Percentiles rank a stretch among this genome's conserved stretches.
Conservation (phyloP, 108 stramenopile species). For the Conticribra guillardii region DNA sequence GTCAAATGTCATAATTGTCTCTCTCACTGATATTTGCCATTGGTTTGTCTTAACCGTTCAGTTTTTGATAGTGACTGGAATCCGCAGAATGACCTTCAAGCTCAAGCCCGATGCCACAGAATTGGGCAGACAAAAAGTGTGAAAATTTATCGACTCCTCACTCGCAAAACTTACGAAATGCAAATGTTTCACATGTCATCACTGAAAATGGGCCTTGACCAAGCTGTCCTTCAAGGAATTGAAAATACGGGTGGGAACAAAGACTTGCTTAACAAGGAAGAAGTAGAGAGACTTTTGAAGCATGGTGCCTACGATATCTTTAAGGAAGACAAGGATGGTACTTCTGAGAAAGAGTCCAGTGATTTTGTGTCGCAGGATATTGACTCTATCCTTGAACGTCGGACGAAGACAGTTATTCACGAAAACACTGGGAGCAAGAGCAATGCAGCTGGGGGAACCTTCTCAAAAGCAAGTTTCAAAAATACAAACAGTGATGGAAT, state of each 20-base stretch:
- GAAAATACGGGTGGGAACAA: slow-evolving; percentile 61
- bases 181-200: slow-evolving; percentile 96
- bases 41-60: no score
- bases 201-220: slow-evolving; percentile 98
- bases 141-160: slow-evolving; percentile 90
- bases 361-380: slow-evolving; percentile 85
- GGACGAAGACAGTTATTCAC: slow-evolving; percentile 78
- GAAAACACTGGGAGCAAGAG: slow-evolving; percentile 79
- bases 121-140: slow-evolving; percentile 98
- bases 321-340: slow-evolving; percentile 84
- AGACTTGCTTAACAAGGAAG: slow-evolving; percentile 81
- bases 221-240: slow-evolving; percentile 95
- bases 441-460: slow-evolving; percentile 84
- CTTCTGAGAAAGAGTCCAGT: slow-evolving; percentile 79
- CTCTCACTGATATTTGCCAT: slow-evolving; percentile 13
- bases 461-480: slow-evolving; percentile 93
- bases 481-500: slow-evolving; percentile 43
- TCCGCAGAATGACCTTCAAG: slow-evolving; percentile 98
- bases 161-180: slow-evolving; percentile 95
- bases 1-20: not conserved
- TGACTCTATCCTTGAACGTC: slow-evolving; percentile 82
- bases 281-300: slow-evolving; percentile 79
- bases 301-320: slow-evolving; percentile 93
- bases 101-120: slow-evolving; percentile 95
- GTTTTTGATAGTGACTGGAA: slow-evolving; percentile 98